Base-by-base conservation (phyloP, 2,329 filamentous ascomycete species). In the Colletotrichum sp. region DNA sequence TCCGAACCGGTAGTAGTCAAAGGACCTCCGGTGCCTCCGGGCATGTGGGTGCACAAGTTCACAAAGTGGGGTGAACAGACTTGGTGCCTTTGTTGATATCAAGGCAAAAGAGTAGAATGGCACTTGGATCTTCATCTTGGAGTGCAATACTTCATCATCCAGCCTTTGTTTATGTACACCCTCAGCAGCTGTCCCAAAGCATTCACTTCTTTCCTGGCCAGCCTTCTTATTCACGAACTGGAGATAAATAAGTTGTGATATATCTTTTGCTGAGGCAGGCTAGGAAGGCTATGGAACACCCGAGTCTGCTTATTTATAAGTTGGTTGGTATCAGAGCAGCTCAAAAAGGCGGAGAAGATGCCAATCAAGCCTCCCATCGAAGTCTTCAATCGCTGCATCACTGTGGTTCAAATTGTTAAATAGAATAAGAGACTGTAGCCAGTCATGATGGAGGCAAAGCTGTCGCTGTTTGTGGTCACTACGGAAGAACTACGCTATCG, bases 311-410 rank as follows among this genome's bases (percentile, higher is more conserved):
- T 39, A 2, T 8, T 39, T 8, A 18, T 9, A 3, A 3, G 0
- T 39, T 39, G 16, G 36, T 4, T 0, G 36, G 36, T 39, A 18
- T 39, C 15, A 39, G 36, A 16, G 0, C 0, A 36, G 34, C 34
- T 36, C 34, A 16, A 34, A 6, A 16, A 16, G 13, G 34, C 34
- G 34, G 34, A 36, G 34, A 2, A 4, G 34, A 1, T 36, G 15
- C 15, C 2, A 39, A 1, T 18, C 1, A 18, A 9, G 1, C 36
- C 16, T 9, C 0, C 36, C 15, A 3, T 39, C 16, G 2, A 1
- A 0, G 16, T 16, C 15, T 8, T 18, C 36, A 39, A 1, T 39
- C 8, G 8, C 36, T 39, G 36, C 36, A 39, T 39, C 5, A 39
- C 9, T 9, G 36, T 39, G 36, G 36, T 39, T 8, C 15, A 9